A percentile compares a stretch with the other conserved stretches of the same genome.
phyloP scores from a whole-genome alignment of 106 monocot species.

The Acanthochlamys bracteata region DNA sequence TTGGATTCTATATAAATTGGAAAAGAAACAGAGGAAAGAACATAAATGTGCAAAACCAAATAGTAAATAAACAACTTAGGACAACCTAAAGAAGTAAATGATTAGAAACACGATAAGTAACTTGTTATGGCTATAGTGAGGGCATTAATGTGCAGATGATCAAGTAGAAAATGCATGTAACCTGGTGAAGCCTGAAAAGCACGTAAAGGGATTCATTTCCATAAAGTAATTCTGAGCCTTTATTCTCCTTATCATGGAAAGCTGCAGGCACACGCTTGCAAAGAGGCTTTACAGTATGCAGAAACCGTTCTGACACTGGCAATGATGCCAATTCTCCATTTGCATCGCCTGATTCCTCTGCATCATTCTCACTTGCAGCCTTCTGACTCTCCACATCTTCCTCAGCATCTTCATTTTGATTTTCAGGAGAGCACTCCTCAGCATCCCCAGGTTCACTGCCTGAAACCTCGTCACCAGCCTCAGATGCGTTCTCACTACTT shows the following conservation, averaged over 20 bases:
- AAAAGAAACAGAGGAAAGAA: no score
- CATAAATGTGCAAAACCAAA: no score
- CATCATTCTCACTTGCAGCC: conserved; percentile 89
- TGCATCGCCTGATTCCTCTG: conserved; percentile 59
- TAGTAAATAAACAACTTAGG: conserved; percentile 58
- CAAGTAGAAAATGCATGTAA: conserved; percentile 1
- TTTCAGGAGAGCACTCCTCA: conserved; percentile 78
- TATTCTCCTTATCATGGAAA: conserved; percentile 45
- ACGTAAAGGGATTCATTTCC: conserved; percentile 96
- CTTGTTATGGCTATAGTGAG: not conserved
- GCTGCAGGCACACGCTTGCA: conserved; percentile 56
- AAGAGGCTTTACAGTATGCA: conserved; percentile 62
- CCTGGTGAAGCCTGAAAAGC: conserved; percentile 92
- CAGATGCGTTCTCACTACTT: conserved; percentile 80
- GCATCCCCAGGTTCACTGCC: conserved; percentile 85
- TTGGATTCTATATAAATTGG: no score
- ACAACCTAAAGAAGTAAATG: conserved; percentile 32
- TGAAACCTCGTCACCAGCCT: conserved; percentile 77
- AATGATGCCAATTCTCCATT: conserved; percentile 34
- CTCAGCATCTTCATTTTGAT: conserved; percentile 47
- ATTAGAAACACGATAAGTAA: not conserved
- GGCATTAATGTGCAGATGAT: not conserved
- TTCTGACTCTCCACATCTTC: conserved; percentile 70
- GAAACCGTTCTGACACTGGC: conserved; percentile 49
- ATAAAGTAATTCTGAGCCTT: conserved; percentile 59